These are phyloP conservation scores for Paraphoma chrysanthemicola DNA, from an alignment of 2,329 filamentous ascomycete genomes.

Conservation along the genomic window DNA sequence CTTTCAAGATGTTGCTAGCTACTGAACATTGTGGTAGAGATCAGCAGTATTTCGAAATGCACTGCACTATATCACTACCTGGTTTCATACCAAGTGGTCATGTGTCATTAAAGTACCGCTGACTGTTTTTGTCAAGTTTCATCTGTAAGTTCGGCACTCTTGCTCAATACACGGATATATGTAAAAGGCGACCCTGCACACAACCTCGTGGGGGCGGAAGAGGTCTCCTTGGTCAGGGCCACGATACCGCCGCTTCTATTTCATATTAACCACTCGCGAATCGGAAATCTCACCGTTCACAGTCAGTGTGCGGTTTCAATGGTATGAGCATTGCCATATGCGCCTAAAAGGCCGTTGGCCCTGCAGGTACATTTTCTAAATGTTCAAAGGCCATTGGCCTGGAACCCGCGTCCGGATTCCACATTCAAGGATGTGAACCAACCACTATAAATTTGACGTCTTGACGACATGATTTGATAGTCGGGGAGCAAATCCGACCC, in stretches of 20 bases:
- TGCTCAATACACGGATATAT: too few relatives aligned
- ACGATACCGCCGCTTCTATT: neutral
- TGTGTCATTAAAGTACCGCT: too few relatives aligned
- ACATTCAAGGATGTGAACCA: neutral
- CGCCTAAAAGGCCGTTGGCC: neutral
- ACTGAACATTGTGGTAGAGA: too few relatives aligned
- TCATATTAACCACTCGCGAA: neutral
- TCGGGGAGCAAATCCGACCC: neutral
- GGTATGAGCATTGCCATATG: neutral
- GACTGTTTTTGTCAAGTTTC: too few relatives aligned
- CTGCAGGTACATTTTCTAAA: neutral
- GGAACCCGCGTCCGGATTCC: neutral
- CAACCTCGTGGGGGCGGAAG: neutral
- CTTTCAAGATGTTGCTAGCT: too few relatives aligned
- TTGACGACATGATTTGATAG: slow-evolving; percentile 6
- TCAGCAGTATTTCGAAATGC: too few relatives aligned
- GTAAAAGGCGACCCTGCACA: too few relatives aligned
- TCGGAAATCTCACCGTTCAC: neutral
- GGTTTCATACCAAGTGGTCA: too few relatives aligned
- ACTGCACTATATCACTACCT: too few relatives aligned
- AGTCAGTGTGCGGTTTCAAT: neutral
- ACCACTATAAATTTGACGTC: neutral
- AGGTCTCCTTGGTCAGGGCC: neutral
- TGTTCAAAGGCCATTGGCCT: neutral
- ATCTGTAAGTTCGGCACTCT: too few relatives aligned